Evolutionary conservation across 106 monocot species (phyloP), one percentile per base, ranked within the genome.

Genomic region (Chionographis japonica): DNA sequence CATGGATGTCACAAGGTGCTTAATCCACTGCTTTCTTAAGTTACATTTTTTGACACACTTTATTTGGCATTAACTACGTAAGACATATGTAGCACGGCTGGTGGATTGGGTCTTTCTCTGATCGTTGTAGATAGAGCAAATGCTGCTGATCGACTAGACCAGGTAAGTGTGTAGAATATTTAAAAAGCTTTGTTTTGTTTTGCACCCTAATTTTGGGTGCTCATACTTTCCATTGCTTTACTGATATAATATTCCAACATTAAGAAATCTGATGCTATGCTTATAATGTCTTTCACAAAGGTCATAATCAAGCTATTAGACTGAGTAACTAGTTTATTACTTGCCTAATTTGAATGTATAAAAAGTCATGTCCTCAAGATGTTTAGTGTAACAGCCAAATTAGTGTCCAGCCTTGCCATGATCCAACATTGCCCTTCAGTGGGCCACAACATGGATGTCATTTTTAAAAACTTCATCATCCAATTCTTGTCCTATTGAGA

Each of bases 1-100:
- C n/a, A 85, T 93, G 97, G 89, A 74, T 70, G 89, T 87, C 37
- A 89, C 62, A 27, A 88, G 97, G 97, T 93, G 64, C 20, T 20
- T 6, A 14, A 37, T 9, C 5, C 4, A 18, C 13, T 39, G 2
- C 8, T 51, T 60, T 66, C 39, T 37, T 71, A 10, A 37, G 13
- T 3, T 63, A 15, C 4, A 4, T 36, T 67, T 35, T 58, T 37
- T 64, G 56, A 40, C 59, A 51, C 12, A 4, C 43, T 58, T 57
- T 61, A 3, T 66, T n/a, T 9, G 10, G 12, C 37, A 59, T 17
- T 66, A 14, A 62, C 0, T 59, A 65, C 3, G 8, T 15, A 35
- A 39, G 38, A 38, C 18, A 75, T 61, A 18, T 83, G 55, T 66
- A 97, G 95, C 72, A 92, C 89, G 74, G 95, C 89, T 67, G 89